Evolutionary conservation across 805 yeast species (phyloP).

Genomic region (Yarrowia alimentaria): DNA sequence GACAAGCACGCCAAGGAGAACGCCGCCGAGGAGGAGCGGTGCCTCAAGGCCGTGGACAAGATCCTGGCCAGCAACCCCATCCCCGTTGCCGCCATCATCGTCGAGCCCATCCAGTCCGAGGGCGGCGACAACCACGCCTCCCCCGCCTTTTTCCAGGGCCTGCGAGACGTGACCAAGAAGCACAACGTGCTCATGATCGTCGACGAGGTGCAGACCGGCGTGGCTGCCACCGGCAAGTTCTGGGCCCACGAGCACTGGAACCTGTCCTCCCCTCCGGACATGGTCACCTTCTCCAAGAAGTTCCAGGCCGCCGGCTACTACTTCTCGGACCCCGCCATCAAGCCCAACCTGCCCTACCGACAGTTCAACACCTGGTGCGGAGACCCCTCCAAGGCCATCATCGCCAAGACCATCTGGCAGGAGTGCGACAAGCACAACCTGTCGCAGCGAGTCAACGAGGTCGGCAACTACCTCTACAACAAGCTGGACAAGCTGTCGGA

Average conservation of each 20-base stretch:
- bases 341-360: slow-evolving; percentile 77
- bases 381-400: slow-evolving; percentile 76
- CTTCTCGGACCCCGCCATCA: slow-evolving; percentile 69
- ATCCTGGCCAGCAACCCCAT: slow-evolving; percentile 47
- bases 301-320: slow-evolving; percentile 86
- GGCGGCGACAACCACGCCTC: slow-evolving; percentile 92
- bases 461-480: slow-evolving; percentile 64
- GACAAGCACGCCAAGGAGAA: slow-evolving; percentile 63
- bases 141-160: slow-evolving; percentile 72
- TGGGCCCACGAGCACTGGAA: slow-evolving; percentile 91
- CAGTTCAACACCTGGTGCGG: slow-evolving; percentile 96
- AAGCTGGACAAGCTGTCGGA: slow-evolving; percentile 55
- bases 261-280: slow-evolving; percentile 71
- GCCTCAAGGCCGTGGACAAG: slow-evolving; percentile 72
- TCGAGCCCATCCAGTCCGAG: slow-evolving; percentile 90
- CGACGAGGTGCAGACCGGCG: slow-evolving; percentile 89
- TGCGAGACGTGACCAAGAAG: slow-evolving; percentile 70
- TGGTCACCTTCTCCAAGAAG: slow-evolving; percentile 84
- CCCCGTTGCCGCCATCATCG: slow-evolving; percentile 84
- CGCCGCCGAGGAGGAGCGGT: slow-evolving; percentile 74
- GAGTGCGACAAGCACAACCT: slow-evolving; percentile 64
- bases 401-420: slow-evolving; percentile 69
- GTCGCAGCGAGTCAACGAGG: slow-evolving; percentile 53
- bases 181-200: slow-evolving; percentile 70
- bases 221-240: slow-evolving; percentile 80